Evolutionary conservation across 805 yeast species (phyloP).

Genomic region (Hemisphaericaspora nanyangensis): DNA sequence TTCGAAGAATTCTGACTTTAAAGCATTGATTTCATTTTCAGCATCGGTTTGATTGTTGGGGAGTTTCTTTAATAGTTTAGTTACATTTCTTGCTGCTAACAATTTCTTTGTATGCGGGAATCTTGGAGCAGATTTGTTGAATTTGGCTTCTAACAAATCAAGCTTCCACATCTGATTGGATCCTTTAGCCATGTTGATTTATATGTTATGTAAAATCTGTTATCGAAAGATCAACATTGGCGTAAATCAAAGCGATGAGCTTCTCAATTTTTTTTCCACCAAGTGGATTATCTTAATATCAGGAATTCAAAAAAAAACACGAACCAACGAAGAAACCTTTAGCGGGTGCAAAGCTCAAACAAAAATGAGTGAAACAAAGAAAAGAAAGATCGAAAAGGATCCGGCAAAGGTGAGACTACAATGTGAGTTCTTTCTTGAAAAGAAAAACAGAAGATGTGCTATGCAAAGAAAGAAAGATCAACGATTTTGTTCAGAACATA

Average conservation of each 20-base stretch:
- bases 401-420: conserved; percentile 9
- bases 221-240: no score
- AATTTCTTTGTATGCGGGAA: conserved; percentile 47
- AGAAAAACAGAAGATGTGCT: conserved; percentile 56
- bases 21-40: conserved; percentile 36
- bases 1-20: conserved; percentile 43
- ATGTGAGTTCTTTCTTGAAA: conserved; percentile 48
- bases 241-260: conserved; percentile 11
- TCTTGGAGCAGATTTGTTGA: conserved; percentile 40
- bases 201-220: neutral
- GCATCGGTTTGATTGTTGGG: conserved; percentile 44
- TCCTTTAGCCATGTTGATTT: conserved; percentile 5
- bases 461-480: conserved; percentile 52
- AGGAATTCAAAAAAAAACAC: no score
- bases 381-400: conserved; percentile 7
- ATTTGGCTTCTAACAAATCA: conserved; percentile 54
- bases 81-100: conserved; percentile 41
- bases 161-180: conserved; percentile 40
- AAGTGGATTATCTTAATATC: no score
- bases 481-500: conserved; percentile 62
- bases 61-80: conserved; percentile 37
- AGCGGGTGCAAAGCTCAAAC: no score
- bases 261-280: conserved; percentile 3
- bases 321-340: no score
- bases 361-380: conserved; percentile 9